A percentile compares a stretch with the other conserved stretches of the same genome.
Conservation (phyloP, 2,329 filamentous ascomycete species). For the Exserohilum rostratum region DNA sequence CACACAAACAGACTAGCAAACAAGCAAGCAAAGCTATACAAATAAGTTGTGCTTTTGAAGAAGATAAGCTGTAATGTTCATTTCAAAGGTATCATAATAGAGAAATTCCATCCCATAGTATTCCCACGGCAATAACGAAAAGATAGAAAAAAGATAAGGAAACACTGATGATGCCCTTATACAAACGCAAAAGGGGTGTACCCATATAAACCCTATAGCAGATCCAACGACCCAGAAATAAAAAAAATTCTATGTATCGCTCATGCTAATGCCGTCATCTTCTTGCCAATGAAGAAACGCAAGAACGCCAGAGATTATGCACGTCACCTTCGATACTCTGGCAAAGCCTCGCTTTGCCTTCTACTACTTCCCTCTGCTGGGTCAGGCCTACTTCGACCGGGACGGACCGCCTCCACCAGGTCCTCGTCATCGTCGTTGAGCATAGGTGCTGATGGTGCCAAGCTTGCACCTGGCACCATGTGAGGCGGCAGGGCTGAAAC, state of each 20-base stretch:
- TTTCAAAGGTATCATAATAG: neutral
- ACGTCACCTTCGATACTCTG: constrained; percentile 38
- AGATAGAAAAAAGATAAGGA: neutral
- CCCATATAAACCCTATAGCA: no score
- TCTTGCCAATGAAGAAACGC: neutral
- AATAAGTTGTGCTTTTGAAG: no score
- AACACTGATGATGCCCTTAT: neutral
- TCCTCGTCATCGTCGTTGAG: constrained; percentile 45
- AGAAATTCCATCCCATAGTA: neutral
- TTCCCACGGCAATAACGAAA: neutral
- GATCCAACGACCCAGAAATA: neutral
- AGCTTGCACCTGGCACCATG: constrained; percentile 11
- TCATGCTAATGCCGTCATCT: neutral
- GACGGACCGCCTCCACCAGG: constrained; percentile 37
- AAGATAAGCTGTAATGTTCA: neutral
- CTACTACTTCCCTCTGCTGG: constrained; percentile 7
- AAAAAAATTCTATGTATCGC: neutral
- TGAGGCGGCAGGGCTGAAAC: constrained; percentile 26
- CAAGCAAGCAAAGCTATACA: no score
- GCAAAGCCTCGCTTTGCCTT: constrained; percentile 36
- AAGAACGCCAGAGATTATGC: constrained; percentile 6
- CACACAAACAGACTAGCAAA: no score
- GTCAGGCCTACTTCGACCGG: constrained; percentile 18
- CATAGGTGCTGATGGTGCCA: constrained; percentile 40
- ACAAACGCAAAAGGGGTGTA: neutral